phyloP scores from a whole-genome alignment of 257 asterid species.

The Paulownia fortunei region DNA sequence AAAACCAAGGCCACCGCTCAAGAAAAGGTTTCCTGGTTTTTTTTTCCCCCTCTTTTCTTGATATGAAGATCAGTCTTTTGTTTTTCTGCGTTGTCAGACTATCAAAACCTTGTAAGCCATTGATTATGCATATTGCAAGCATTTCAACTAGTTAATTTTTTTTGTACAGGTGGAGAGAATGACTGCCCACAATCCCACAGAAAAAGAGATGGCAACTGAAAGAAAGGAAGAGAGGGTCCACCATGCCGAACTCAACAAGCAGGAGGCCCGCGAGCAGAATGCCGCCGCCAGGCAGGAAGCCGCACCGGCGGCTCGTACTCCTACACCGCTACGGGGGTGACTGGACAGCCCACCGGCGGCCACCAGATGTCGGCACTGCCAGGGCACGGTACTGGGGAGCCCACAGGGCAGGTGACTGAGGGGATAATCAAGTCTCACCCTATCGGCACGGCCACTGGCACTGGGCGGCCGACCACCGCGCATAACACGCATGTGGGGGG shows the following conservation, averaged over 20 bases:
- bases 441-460: conserved; percentile 46
- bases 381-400: conserved; percentile 52
- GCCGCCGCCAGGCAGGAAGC: conserved; percentile 7
- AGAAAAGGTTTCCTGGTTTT: conserved; percentile 44
- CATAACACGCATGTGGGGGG: conserved; percentile 40
- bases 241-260: too few species aligned
- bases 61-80: too few species aligned
- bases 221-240: conserved; percentile 43
- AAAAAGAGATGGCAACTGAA: conserved; percentile 50
- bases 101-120: too few species aligned
- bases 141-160: too few species aligned
- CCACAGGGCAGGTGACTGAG: conserved; percentile 46
- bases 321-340: conserved; percentile 38
- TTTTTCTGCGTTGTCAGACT: too few species aligned
- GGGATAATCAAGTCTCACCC: conserved; percentile 46
- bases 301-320: conserved; percentile 38
- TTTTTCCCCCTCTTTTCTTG: too few species aligned
- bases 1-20: conserved; percentile 62
- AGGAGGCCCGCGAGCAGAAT: conserved; percentile 36
- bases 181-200: conserved; percentile 41
- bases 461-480: conserved; percentile 38
- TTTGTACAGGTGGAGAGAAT: conserved; percentile 44
- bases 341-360: conserved; percentile 37
- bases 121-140: too few species aligned
- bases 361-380: conserved; percentile 56